Evolutionary conservation across 345 rosid genomes (phyloP).

Genomic region (Syzygium oleosum): DNA sequence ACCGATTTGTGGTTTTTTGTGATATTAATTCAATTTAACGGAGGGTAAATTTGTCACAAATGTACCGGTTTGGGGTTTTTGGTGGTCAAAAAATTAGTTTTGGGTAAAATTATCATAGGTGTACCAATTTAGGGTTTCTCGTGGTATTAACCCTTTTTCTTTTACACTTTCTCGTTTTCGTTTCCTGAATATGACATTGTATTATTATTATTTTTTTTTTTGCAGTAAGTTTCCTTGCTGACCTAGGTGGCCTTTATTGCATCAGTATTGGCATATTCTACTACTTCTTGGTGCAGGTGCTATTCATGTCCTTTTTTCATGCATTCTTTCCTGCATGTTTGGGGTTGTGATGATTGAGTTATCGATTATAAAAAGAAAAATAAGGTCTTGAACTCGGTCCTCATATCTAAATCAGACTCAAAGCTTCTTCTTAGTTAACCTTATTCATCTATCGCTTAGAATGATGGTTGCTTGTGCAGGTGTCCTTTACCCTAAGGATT

Average conservation of each 20-base stretch:
- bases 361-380: not conserved
- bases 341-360: not conserved
- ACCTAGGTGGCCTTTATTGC: conserved; percentile 98
- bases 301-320: conserved; percentile 2
- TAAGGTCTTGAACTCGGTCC: not conserved
- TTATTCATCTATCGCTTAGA: not conserved
- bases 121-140: too few species aligned
- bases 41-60: too few species aligned
- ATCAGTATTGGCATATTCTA: conserved; percentile 86
- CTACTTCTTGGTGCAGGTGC: conserved; percentile 85
- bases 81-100: too few species aligned
- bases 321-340: not conserved
- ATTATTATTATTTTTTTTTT: not conserved
- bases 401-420: not conserved
- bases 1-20: too few species aligned
- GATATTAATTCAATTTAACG: too few species aligned
- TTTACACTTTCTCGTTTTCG: not conserved
- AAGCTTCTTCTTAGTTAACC: not conserved
- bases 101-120: too few species aligned
- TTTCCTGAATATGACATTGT: not conserved
- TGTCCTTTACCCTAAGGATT: not conserved
- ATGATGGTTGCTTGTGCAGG: not conserved
- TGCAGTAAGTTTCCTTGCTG: conserved; percentile 97
- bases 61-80: too few species aligned
- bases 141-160: too few species aligned